Conservation (phyloP, 768 basidiomycete genomes). For the Russula abietina region DNA sequence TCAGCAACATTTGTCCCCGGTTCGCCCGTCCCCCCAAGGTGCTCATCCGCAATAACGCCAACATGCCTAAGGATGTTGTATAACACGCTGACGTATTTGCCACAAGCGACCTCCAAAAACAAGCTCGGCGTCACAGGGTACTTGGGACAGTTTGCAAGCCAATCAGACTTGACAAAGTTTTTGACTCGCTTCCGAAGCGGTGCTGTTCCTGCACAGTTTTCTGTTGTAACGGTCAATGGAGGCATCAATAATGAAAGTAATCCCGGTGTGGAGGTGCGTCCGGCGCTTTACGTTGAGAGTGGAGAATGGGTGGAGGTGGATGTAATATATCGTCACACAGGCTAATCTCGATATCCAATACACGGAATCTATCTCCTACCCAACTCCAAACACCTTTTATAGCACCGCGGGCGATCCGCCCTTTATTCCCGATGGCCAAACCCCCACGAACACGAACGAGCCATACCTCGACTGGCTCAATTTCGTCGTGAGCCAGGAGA, state of each 20-base stretch:
- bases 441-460: constrained; percentile 47
- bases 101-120: constrained; percentile 30
- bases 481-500: constrained; percentile 40
- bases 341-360: constrained; percentile 37
- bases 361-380: constrained; percentile 36
- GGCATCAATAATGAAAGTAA: constrained; percentile 30
- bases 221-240: not conserved
- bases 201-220: not conserved
- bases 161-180: constrained; percentile 47
- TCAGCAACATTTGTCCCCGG: constrained; percentile 3
- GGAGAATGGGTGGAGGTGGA: not conserved
- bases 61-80: constrained; percentile 34
- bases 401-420: constrained; percentile 64
- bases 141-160: constrained; percentile 45
- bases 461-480: constrained; percentile 63
- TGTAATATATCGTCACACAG: constrained; percentile 12
- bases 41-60: constrained; percentile 35
- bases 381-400: constrained; percentile 57
- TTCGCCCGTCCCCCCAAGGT: constrained; percentile 39
- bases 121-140: constrained; percentile 41
- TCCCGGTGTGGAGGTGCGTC: constrained; percentile 51
- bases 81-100: constrained; percentile 32
- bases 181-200: not conserved
- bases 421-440: constrained; percentile 42
- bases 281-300: too few species aligned